A percentile compares a stretch with the other conserved stretches of the same genome.
These are phyloP conservation scores for Phytophthora rubi DNA, from an alignment of 352 stramenopile species.

Conservation along the genomic window DNA sequence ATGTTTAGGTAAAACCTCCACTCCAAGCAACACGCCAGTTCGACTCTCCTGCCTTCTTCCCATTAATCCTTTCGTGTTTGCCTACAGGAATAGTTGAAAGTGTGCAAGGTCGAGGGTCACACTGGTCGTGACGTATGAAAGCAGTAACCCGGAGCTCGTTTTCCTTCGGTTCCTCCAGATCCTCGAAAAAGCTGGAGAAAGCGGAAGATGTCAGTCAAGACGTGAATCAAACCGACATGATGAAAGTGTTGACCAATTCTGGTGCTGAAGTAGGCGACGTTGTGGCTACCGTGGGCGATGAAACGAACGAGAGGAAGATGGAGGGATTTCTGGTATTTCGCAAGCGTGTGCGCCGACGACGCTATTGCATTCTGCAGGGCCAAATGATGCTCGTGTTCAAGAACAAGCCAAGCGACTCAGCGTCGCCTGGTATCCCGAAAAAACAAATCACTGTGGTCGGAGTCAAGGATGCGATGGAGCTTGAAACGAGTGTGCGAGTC, in stretches of 20 bases:
- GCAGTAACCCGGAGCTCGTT: slow-evolving; percentile 24
- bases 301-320: slow-evolving; percentile 35
- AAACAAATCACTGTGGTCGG: slow-evolving; percentile 71
- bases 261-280: slow-evolving; percentile 4
- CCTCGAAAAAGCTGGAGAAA: slow-evolving; percentile 18
- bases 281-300: slow-evolving; percentile 2
- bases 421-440: slow-evolving; percentile 43
- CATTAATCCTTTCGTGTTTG: slow-evolving; percentile 16
- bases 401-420: slow-evolving; percentile 52
- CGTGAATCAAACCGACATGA: slow-evolving; percentile 3
- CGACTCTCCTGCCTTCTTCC: not conserved
- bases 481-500: slow-evolving; percentile 59
- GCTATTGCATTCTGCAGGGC: slow-evolving; percentile 74
- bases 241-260: slow-evolving; percentile 7
- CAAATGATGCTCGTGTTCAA: slow-evolving; percentile 68
- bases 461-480: slow-evolving; percentile 64
- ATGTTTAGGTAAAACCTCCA: slow-evolving; percentile 31
- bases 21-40: slow-evolving; percentile 1
- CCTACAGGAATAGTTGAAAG: not conserved
- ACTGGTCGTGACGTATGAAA: slow-evolving; percentile 13
- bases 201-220: not conserved
- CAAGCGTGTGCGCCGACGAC: slow-evolving; percentile 58
- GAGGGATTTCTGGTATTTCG: slow-evolving; percentile 73
- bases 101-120: not conserved
- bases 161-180: slow-evolving; percentile 27